These are phyloP conservation scores for Collybia nuda DNA, from an alignment of 768 basidiomycete species.

Conservation along the genomic window DNA sequence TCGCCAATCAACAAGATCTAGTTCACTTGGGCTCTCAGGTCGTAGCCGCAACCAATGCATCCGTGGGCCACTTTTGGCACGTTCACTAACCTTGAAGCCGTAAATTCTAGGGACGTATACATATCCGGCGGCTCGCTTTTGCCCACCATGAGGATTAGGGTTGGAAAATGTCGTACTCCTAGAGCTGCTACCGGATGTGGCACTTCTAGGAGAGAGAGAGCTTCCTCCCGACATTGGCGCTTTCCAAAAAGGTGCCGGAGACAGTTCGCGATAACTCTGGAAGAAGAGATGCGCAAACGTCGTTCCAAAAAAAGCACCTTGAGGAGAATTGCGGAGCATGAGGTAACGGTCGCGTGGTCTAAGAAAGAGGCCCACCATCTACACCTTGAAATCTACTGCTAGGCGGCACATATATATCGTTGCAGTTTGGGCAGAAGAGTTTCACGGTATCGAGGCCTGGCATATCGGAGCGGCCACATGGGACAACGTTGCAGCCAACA, in stretches of 20 bases:
- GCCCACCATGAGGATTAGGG: constrained; percentile 86
- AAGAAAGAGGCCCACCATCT: constrained; percentile 64
- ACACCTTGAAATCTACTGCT: constrained; percentile 95
- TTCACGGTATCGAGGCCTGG: constrained; percentile 98
- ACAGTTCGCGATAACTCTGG: constrained; percentile 95
- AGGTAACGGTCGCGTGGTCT: constrained; percentile 1
- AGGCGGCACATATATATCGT: constrained; percentile 94
- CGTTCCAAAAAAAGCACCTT: constrained; percentile 98
- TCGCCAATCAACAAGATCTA: constrained; percentile 88
- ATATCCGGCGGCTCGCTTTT: constrained; percentile 83
- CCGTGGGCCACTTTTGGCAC: constrained; percentile 90
- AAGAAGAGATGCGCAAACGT: constrained; percentile 99
- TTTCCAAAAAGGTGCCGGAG: constrained; percentile 91
- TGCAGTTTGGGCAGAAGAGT: constrained; percentile 96
- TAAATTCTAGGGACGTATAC: constrained; percentile 94
- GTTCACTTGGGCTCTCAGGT: constrained; percentile 75
- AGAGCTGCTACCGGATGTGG: constrained; percentile 46
- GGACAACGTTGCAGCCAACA: constrained; percentile 83
- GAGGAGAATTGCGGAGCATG: constrained; percentile 2
- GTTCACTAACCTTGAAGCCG: constrained; percentile 96
- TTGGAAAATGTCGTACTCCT: constrained; percentile 70
- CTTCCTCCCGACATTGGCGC: constrained; percentile 55
- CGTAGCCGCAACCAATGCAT: constrained; percentile 96
- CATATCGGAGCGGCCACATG: constrained; percentile 93
- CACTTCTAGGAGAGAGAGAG: constrained; percentile 57